These are phyloP conservation scores for Crithidia sp. DNA, from an alignment of 208 protist species.

Conservation along the genomic window DNA sequence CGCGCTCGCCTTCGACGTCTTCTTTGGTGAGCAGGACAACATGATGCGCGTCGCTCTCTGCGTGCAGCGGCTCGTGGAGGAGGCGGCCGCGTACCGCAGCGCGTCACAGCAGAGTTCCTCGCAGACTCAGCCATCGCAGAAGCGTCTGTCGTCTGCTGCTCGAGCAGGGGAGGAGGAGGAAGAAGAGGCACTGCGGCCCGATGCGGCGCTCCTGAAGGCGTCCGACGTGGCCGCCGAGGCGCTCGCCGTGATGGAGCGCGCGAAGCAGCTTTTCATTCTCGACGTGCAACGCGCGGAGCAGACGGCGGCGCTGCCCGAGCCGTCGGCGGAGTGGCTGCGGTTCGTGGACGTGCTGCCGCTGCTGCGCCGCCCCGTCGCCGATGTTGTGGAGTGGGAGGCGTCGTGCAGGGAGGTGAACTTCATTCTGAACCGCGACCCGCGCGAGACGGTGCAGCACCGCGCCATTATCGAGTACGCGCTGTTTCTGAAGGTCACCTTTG, in stretches of 20 bases:
- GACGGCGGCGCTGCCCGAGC: conserved; percentile 37
- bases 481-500: conserved; percentile 39
- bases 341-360: conserved; percentile 42
- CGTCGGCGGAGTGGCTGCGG: conserved; percentile 41
- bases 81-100: conserved; percentile 37
- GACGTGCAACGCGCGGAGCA: conserved; percentile 71
- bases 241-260: conserved; percentile 56
- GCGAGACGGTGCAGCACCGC: conserved; percentile 46
- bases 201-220: conserved; percentile 27
- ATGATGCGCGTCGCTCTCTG: conserved; percentile 77
- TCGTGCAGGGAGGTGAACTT: conserved; percentile 35
- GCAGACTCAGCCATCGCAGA: not conserved
- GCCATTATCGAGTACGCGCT: conserved; percentile 57
- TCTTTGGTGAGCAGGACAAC: conserved; percentile 64
- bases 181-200: not conserved
- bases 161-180: not conserved
- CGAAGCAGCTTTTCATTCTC: conserved; percentile 61
- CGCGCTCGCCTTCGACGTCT: conserved; percentile 44
- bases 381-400: not conserved
- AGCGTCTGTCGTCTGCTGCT: no score
- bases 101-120: not conserved
- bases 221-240: conserved; percentile 54
- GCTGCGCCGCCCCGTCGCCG: conserved; percentile 9
- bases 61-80: conserved; percentile 53
- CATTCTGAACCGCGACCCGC: conserved; percentile 49